Percentiles rank a stretch among this genome's conserved stretches.
phyloP scores from a whole-genome alignment of 139 green algal species.

The Axilococcus clingmanii region DNA sequence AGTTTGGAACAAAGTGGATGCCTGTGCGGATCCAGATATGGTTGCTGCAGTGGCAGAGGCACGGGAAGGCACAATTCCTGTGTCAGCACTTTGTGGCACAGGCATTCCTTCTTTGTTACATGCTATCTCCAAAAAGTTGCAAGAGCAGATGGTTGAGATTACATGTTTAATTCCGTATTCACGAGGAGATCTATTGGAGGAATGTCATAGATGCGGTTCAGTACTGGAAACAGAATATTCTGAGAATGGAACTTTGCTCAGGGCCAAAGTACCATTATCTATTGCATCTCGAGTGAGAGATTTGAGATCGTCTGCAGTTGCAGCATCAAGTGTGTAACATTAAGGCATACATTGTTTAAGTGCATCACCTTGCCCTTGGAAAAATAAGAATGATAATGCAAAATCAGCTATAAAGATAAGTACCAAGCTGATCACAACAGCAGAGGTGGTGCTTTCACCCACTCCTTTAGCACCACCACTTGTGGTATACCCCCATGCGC shows the following conservation, averaged over 20 bases:
- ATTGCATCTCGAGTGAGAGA: conserved; percentile 14
- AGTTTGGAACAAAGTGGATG: conserved; percentile 93
- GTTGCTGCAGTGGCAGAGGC: conserved; percentile 28
- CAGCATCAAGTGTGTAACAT: background rate
- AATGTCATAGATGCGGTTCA: conserved; percentile 25
- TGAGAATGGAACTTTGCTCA: conserved; percentile 17
- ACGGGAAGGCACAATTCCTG: conserved; percentile 40
- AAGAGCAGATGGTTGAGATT: conserved; percentile 27
- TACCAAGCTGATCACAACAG: conserved; percentile 95
- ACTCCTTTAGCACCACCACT: conserved; percentile 97
- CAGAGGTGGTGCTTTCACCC: conserved; percentile 90
- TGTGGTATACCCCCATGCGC: conserved; percentile 96
- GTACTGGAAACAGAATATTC: conserved; percentile 25
- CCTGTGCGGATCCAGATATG: conserved; percentile 37
- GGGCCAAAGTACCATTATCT: conserved; percentile 24
- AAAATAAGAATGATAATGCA: conserved; percentile 89
- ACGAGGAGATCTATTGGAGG: conserved; percentile 33
- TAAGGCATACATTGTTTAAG: conserved; percentile 36
- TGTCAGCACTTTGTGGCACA: conserved; percentile 52
- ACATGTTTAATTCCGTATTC: conserved; percentile 31
- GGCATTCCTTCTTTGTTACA: conserved; percentile 61
- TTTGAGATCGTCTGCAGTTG: background rate
- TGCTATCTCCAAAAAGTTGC: conserved; percentile 39
- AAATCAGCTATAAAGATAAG: conserved; percentile 98
- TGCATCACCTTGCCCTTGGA: conserved; percentile 73